Conservation (phyloP, 345 rosid species). For the Linum usitatissimum region DNA sequence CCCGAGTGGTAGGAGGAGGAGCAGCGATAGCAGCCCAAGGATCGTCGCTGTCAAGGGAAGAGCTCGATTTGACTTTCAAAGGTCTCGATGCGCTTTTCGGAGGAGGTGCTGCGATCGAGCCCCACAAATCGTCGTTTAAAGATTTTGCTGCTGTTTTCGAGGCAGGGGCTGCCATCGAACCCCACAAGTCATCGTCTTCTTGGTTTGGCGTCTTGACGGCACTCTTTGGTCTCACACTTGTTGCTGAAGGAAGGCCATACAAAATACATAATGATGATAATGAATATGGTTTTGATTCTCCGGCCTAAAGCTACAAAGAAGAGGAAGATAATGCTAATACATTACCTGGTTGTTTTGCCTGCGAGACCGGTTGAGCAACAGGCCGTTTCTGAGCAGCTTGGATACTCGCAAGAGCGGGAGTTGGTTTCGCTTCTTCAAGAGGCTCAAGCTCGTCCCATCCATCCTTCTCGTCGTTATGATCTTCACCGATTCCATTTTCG, state of each 20-base stretch:
- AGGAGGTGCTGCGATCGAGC: conserved; percentile 79
- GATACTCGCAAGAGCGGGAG: conserved; percentile 66
- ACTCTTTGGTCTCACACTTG: conserved; percentile 49
- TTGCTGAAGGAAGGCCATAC: conserved; percentile 24
- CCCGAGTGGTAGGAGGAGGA: conserved; percentile 75
- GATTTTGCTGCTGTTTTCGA: conserved; percentile 47
- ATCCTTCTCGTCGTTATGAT: conserved; percentile 67
- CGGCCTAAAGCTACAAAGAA: no score
- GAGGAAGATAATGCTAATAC: neutral
- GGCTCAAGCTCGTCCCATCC: conserved; percentile 99
- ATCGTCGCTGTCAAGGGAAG: conserved; percentile 52
- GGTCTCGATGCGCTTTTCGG: conserved; percentile 63
- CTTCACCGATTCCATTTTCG: conserved; percentile 71
- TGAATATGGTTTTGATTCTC: no score
- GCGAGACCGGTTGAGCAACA: conserved; percentile 43
- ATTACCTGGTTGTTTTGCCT: conserved; percentile 63
- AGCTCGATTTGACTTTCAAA: conserved; percentile 45
- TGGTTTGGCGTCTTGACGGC: conserved; percentile 33
- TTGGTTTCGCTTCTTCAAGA: conserved; percentile 72
- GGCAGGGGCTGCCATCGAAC: conserved; percentile 78
- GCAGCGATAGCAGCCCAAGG: conserved; percentile 98
- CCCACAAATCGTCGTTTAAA: conserved; percentile 70
- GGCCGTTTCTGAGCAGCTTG: conserved; percentile 95
- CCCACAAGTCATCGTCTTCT: conserved; percentile 91
- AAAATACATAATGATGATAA: neutral